Evolutionary conservation across 2,329 filamentous ascomycete genomes (phyloP).

Genomic region (Nigrograna mackinnonii): DNA sequence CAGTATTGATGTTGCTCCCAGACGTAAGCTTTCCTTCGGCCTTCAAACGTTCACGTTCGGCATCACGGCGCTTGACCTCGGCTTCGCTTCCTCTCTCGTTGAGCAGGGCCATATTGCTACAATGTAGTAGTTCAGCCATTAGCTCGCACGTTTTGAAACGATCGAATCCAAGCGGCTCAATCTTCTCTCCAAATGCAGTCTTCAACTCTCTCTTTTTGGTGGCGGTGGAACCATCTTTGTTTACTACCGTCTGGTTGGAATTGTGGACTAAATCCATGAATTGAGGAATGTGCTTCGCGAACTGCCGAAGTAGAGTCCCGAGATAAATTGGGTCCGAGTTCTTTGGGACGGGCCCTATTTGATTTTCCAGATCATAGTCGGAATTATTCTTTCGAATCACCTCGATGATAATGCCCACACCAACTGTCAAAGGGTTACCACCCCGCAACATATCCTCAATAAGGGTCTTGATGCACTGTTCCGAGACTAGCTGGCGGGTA

Average conservation of each 20-base stretch:
- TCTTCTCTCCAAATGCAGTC: conserved; percentile 86
- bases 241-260: conserved; percentile 61
- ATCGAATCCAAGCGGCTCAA: conserved; percentile 95
- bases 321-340: conserved; percentile 97
- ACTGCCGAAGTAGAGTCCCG: conserved; percentile 83
- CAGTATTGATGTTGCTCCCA: conserved; percentile 60
- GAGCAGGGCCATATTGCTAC: conserved; percentile 96
- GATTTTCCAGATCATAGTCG: conserved; percentile 93
- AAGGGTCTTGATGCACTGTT: conserved; percentile 79
- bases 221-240: conserved; percentile 60
- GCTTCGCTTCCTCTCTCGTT: conserved; percentile 91
- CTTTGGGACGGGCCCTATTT: conserved; percentile 75
- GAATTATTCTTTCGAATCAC: conserved; percentile 99
- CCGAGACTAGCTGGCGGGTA: conserved; percentile 90
- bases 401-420: conserved; percentile 96
- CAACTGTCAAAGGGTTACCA: conserved; percentile 92
- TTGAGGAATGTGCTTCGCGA: conserved; percentile 87
- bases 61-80: conserved; percentile 77
- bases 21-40: conserved; percentile 74
- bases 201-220: conserved; percentile 75
- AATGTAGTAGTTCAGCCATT: conserved; percentile 96
- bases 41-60: conserved; percentile 78
- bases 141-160: conserved; percentile 98
- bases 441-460: conserved; percentile 90
- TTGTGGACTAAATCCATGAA: conserved; percentile 92